These are phyloP conservation scores for Pelargonium myrrhifolium DNA, from an alignment of 441 rosid genomes.

Conservation along the genomic window DNA sequence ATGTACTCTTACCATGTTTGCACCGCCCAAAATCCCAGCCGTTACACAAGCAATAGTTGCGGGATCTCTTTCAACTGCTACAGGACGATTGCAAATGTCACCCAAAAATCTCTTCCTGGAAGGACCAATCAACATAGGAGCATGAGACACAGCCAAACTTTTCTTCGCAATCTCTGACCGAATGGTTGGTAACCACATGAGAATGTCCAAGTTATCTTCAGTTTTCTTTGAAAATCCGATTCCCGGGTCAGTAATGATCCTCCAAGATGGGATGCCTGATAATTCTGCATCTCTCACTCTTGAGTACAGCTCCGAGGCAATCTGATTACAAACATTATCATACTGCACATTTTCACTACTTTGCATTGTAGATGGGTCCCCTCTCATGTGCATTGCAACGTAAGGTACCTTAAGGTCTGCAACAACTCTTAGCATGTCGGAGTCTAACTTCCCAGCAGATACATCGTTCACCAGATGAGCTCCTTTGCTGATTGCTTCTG, in stretches of 20 bases:
- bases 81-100: conserved; percentile 52
- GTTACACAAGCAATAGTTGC: conserved; percentile 73
- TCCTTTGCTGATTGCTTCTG: conserved; percentile 68
- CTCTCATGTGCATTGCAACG: conserved; percentile 93
- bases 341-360: conserved; percentile 54
- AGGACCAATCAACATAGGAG: conserved; percentile 74
- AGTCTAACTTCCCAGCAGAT: conserved; percentile 70
- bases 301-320: conserved; percentile 58
- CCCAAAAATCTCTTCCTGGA: conserved; percentile 84
- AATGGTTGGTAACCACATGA: conserved; percentile 49
- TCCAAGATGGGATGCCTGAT: conserved; percentile 83
- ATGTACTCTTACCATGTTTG: conserved; percentile 86
- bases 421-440: conserved; percentile 57
- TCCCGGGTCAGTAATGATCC: conserved; percentile 80
- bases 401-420: conserved; percentile 68
- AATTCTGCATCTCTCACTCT: conserved; percentile 56
- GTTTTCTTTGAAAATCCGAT: conserved; percentile 78
- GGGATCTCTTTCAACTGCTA: conserved; percentile 70
- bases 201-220: conserved; percentile 63
- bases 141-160: conserved; percentile 59
- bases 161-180: conserved; percentile 56
- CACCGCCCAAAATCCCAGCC: conserved; percentile 63
- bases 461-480: conserved; percentile 85
- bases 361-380: conserved; percentile 84
- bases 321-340: conserved; percentile 53